These are phyloP conservation scores for Chenopodium suecicum DNA, from an alignment of 148 eudicot genomes.

Conservation along the genomic window DNA sequence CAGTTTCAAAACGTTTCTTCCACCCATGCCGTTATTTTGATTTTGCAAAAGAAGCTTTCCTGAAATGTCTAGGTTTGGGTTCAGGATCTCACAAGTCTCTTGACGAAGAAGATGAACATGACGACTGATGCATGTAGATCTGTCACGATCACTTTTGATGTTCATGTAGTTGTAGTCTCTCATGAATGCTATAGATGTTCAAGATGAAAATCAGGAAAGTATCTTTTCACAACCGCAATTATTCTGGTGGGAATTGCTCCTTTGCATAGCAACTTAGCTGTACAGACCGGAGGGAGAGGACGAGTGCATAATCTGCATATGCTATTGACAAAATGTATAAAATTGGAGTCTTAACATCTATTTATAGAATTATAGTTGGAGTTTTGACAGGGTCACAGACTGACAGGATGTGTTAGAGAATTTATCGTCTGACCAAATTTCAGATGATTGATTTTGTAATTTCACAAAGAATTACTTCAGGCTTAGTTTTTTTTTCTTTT, in stretches of 20 bases:
- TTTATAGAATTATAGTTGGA: neutral
- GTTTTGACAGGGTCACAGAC: neutral
- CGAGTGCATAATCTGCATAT: neutral
- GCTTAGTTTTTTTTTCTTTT: neutral
- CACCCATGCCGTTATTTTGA: constrained; percentile 54
- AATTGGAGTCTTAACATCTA: constrained; percentile 1
- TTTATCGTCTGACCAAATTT: neutral
- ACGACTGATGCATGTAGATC: constrained; percentile 25
- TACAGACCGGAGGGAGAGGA: neutral
- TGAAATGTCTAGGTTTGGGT: constrained; percentile 55
- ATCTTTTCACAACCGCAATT: neutral
- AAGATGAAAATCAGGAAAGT: neutral
- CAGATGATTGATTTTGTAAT: constrained; percentile 10
- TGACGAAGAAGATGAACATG: constrained; percentile 22
- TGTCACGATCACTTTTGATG: neutral
- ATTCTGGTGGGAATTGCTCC: neutral
- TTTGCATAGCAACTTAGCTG: constrained; percentile 16
- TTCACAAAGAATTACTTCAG: neutral
- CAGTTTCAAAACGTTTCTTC: constrained; percentile 22
- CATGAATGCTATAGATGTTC: neutral
- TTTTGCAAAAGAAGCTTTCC: constrained; percentile 63
- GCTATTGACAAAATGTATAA: neutral
- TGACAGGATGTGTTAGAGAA: neutral
- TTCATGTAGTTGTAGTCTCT: neutral
- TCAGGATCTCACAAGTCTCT: constrained; percentile 23